Evolutionary conservation across 768 basidiomycete species (phyloP), one percentile per base, ranked within the genome.

Genomic region (Strobilomyces confusus): DNA sequence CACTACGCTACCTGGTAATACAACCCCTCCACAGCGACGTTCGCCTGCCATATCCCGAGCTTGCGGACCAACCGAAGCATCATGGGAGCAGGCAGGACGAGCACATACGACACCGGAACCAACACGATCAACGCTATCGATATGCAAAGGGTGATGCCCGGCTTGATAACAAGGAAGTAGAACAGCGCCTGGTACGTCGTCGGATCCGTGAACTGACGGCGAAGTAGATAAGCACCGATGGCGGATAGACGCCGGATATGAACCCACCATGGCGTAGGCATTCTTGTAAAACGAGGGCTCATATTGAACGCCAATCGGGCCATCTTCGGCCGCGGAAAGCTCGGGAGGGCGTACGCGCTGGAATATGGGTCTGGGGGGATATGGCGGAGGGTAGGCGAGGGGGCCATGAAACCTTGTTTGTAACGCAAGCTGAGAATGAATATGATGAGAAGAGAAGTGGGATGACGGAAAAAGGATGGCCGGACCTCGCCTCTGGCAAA

Each of bases 81-180:
- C 23, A 84, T 73, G 2, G 89, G 90, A 0, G 83, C 84, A 11
- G 89, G 86, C 17, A 87, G 52, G 7, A 92, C 66, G 3, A 89
- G 73, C 26, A 78, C 67, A 12, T 88, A 70, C 17, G 79, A 70
- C 2, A 86, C 77, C 0, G 89, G 71, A 22, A 83, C 79, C 52
- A 88, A 55, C 14, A 80, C 69, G 15, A 88, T 36, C 46, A 89
- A 65, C 20, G 72, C 58, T 14, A 89, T 65, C 6, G 80, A 78
- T 33, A 91, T 72, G 17, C 86, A 72, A 25, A 92, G 69, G 1
- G 89, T 89, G 67, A 92, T 87, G 29, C 81, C 77, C 3, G 90
- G 88, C 66, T 92, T 92, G 74, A 92, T 83, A 46, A 92, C 87
- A 55, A 92, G 78, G 72, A 92, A 92, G 67, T 92, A 92, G 75